phyloP scores from a whole-genome alignment of 768 basidiomycete genomes.

The Ramaria rubella region DNA sequence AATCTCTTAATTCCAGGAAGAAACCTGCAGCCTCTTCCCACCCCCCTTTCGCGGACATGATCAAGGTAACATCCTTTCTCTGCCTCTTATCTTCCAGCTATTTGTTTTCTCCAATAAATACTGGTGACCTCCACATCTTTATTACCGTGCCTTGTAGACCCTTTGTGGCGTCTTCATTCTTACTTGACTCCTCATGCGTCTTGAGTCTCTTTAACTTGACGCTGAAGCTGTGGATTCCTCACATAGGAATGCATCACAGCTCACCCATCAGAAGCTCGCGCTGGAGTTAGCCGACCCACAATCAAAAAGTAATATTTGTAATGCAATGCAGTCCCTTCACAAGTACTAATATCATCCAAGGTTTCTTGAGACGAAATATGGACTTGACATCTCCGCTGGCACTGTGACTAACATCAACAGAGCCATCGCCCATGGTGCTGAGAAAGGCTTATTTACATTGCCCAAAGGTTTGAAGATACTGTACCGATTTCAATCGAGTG shows the following conservation, averaged over 20 bases:
- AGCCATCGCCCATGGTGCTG: constrained; percentile 73
- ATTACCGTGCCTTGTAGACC: neutral
- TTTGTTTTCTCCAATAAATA: neutral
- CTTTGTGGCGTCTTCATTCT: neutral
- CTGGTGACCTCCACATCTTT: neutral
- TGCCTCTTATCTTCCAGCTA: neutral
- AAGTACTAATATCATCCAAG: neutral
- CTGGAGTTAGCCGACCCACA: constrained; percentile 66
- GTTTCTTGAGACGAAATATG: constrained; percentile 79
- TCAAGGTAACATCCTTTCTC: constrained; percentile 26
- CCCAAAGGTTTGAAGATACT: constrained; percentile 59
- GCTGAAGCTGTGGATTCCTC: neutral
- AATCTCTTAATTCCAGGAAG: constrained; percentile 21
- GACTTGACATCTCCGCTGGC: constrained; percentile 62
- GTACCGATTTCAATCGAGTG: no score
- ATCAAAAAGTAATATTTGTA: constrained; percentile 55
- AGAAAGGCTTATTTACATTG: constrained; percentile 76
- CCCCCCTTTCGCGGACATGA: constrained; percentile 45
- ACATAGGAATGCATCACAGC: constrained; percentile 67
- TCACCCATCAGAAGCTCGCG: constrained; percentile 45
- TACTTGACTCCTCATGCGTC: neutral
- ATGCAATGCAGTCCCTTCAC: neutral
- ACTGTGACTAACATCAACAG: constrained; percentile 70
- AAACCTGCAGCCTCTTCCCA: constrained; percentile 36
- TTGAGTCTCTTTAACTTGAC: neutral